Evolutionary conservation across 495 filamentous ascomycete genomes (phyloP).

Genomic region (Aspergillus mulundensis): DNA sequence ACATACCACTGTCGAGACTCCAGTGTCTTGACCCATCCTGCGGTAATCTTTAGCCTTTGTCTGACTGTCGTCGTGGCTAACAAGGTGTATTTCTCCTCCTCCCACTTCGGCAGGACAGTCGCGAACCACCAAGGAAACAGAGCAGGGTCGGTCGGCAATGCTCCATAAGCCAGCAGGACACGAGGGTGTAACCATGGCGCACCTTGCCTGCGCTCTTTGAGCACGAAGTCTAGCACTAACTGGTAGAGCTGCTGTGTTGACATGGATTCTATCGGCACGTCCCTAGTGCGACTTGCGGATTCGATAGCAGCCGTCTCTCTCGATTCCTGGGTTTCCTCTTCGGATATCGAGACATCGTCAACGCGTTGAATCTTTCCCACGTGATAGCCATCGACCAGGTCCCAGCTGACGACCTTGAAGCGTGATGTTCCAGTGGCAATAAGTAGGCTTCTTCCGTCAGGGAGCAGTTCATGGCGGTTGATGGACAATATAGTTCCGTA

Average conservation of each 20-base stretch:
- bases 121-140: constrained; percentile 91
- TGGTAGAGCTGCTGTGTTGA: constrained; percentile 67
- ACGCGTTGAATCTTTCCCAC: constrained; percentile 69
- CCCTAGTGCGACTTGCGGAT: constrained; percentile 15
- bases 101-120: constrained; percentile 68
- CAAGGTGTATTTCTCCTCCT: constrained; percentile 74
- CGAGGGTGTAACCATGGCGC: constrained; percentile 70
- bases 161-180: constrained; percentile 70
- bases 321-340: constrained; percentile 73
- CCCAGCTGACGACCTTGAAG: constrained; percentile 65
- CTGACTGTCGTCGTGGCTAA: constrained; percentile 68
- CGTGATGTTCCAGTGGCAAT: constrained; percentile 70
- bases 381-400: constrained; percentile 68
- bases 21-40: constrained; percentile 68
- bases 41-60: constrained; percentile 74
- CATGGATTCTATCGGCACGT: constrained; percentile 51
- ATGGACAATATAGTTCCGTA: constrained; percentile 78
- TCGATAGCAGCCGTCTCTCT: constrained; percentile 45
- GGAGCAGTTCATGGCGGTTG: constrained; percentile 62
- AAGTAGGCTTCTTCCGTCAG: constrained; percentile 76
- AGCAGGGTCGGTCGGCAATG: constrained; percentile 68
- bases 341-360: constrained; percentile 73
- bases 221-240: constrained; percentile 61
- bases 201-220: constrained; percentile 57
- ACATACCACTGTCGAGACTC: constrained; percentile 71